A percentile compares a stretch with the other conserved stretches of the same genome.
Conservation (phyloP, 352 stramenopile genomes). For the Globisporangium acanthophoron region DNA sequence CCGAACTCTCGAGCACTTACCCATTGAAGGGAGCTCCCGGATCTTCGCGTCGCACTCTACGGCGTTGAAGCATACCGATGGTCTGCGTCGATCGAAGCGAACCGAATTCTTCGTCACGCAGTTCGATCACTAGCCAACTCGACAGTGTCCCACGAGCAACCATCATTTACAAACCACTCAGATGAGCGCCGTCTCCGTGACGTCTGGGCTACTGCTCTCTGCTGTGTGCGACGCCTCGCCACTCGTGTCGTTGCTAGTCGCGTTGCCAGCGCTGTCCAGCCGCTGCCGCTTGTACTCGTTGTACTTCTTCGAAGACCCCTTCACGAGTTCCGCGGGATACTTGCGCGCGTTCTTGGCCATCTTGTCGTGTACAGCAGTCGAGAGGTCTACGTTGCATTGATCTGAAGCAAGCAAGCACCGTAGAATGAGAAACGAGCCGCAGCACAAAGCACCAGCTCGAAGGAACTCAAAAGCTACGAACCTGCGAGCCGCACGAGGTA, state of each 20-base stretch:
- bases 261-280: slow-evolving; percentile 16
- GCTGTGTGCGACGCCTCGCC: background rate
- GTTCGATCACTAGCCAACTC: no score
- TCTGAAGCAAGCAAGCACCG: slow-evolving; percentile 22
- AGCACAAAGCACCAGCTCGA: background rate
- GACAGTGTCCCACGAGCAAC: background rate
- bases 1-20: no score
- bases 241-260: background rate
- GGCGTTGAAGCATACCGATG: no score
- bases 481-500: slow-evolving; percentile 94
- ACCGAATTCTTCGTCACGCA: no score
- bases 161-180: slow-evolving; percentile 1
- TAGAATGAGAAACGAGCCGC: background rate
- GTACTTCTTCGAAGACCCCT: slow-evolving; percentile 73
- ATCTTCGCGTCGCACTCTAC: no score
- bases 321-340: slow-evolving; percentile 62
- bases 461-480: slow-evolving; percentile 1
- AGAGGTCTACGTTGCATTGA: slow-evolving; percentile 88
- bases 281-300: slow-evolving; percentile 73
- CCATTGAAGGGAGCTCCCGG: no score
- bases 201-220: background rate
- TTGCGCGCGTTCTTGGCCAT: slow-evolving; percentile 88
- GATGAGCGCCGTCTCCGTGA: slow-evolving; percentile 6
- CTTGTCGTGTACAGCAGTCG: slow-evolving; percentile 88
- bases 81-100: no score